Evolutionary conservation across 345 rosid species (phyloP).

Genomic region (Erucastrum elatum): DNA sequence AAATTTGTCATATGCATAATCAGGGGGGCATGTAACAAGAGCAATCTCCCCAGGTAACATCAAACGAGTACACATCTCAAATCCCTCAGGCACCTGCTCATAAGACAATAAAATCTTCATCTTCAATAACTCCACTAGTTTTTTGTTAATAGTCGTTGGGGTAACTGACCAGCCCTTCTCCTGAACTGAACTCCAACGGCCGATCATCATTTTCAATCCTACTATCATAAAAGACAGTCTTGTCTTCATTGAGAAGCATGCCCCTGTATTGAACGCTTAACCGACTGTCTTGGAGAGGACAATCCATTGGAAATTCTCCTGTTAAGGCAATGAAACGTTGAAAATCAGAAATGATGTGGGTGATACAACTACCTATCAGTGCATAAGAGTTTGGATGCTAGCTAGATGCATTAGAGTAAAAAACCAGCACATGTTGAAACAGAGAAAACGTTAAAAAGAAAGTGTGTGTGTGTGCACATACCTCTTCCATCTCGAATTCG

Average conservation of each 20-base stretch:
- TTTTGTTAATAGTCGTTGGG: neutral
- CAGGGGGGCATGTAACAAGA: constrained; percentile 95
- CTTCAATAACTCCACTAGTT: neutral
- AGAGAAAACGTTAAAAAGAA: neutral
- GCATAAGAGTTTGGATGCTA: neutral
- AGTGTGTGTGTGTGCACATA: constrained; percentile 19
- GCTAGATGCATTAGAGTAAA: neutral
- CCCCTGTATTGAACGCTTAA: constrained; percentile 86
- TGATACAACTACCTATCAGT: too few relatives aligned
- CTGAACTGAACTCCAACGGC: constrained; percentile 91
- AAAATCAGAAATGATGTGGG: constrained; percentile 16
- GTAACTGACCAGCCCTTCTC: constrained; percentile 87
- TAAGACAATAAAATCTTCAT: neutral
- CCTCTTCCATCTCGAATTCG: constrained; percentile 90
- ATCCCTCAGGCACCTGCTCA: constrained; percentile 88
- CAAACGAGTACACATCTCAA: constrained; percentile 95
- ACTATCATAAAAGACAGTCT: constrained; percentile 74
- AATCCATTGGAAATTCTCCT: constrained; percentile 99
- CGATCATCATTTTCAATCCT: constrained; percentile 69
- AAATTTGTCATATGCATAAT: constrained; percentile 92
- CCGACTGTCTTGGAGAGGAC: constrained; percentile 89
- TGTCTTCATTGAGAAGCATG: constrained; percentile 79
- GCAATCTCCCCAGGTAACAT: constrained; percentile 95
- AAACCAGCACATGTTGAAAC: neutral
- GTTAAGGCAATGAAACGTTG: too few relatives aligned